Evolutionary conservation across 139 green algal genomes (phyloP).

Genomic region (Raphidocelis subcapitata): DNA sequence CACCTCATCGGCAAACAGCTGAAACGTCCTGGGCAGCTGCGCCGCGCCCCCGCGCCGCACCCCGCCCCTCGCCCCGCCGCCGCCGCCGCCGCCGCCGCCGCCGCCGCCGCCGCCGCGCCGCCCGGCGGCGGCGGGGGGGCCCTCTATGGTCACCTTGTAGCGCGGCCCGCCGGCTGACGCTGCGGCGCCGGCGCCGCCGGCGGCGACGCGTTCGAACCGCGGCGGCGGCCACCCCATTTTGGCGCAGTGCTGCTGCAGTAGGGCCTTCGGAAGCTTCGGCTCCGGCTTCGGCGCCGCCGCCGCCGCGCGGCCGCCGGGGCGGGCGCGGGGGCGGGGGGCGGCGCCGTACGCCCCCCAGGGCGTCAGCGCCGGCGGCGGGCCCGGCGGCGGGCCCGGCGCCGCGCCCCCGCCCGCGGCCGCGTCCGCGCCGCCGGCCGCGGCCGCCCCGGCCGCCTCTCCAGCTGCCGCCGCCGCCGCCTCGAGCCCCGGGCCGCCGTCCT

Average conservation of each 20-base stretch:
- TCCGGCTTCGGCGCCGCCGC: slow-evolving; percentile 1
- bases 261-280: slow-evolving; percentile 59
- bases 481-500: neutral
- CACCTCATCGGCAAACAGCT: slow-evolving; percentile 25
- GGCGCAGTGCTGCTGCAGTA: slow-evolving; percentile 87
- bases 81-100: slow-evolving; percentile 1
- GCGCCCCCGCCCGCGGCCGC: neutral
- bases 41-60: neutral
- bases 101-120: neutral
- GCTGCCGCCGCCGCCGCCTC: slow-evolving; percentile 1
- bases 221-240: slow-evolving; percentile 58
- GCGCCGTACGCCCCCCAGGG: slow-evolving; percentile 16
- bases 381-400: neutral
- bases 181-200: neutral
- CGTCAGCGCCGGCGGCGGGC: neutral
- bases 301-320: neutral
- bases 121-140: neutral
- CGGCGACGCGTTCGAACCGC: slow-evolving; percentile 50
- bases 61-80: neutral
- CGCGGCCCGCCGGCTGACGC: neutral
- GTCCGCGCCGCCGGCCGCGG: slow-evolving; percentile 23
- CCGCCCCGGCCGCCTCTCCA: neutral
- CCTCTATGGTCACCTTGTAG: slow-evolving; percentile 18
- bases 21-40: slow-evolving; percentile 8
- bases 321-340: neutral